A percentile compares a stretch with the other conserved stretches of the same genome.
Conservation (phyloP, 768 basidiomycete species). For the Mycena vitilis region DNA sequence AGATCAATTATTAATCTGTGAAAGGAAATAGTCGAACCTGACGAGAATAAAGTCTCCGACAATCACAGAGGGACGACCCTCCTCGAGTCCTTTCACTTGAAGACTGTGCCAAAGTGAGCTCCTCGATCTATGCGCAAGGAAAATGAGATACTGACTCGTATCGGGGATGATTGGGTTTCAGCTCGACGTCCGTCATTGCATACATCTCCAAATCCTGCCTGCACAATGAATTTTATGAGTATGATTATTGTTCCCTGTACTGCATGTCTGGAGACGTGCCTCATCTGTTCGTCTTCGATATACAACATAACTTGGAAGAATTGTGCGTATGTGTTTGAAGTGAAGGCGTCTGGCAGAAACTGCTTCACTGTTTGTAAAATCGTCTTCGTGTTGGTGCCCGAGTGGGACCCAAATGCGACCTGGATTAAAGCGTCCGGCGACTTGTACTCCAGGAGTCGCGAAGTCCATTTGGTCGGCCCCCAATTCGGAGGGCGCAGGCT, state of each 20-base stretch:
- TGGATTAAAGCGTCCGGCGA: slow-evolving; percentile 47
- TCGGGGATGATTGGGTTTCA: slow-evolving; percentile 50
- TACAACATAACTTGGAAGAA: slow-evolving; percentile 60
- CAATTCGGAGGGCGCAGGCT: slow-evolving; percentile 53
- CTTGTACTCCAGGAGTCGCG: slow-evolving; percentile 45
- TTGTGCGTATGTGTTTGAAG: slow-evolving; percentile 52
- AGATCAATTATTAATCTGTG: neutral
- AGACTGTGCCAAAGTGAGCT: slow-evolving; percentile 47
- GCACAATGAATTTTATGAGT: slow-evolving; percentile 24
- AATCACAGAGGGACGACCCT: slow-evolving; percentile 69
- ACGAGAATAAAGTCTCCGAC: slow-evolving; percentile 61
- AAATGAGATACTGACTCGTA: slow-evolving; percentile 53
- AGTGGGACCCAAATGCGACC: slow-evolving; percentile 43
- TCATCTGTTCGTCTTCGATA: slow-evolving; percentile 63
- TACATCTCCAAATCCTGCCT: slow-evolving; percentile 55
- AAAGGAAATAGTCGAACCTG: slow-evolving; percentile 37
- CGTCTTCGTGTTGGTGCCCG: slow-evolving; percentile 30
- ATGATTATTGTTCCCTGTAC: neutral
- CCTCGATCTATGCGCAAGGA: neutral
- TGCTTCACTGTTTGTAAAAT: slow-evolving; percentile 42
- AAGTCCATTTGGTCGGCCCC: slow-evolving; percentile 51
- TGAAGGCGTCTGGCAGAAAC: slow-evolving; percentile 51
- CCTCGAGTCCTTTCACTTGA: slow-evolving; percentile 64
- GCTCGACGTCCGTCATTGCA: slow-evolving; percentile 48
- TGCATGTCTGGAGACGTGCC: slow-evolving; percentile 46